Conservation (phyloP, 768 basidiomycete species). For the Xerocomellus dryophilus region DNA sequence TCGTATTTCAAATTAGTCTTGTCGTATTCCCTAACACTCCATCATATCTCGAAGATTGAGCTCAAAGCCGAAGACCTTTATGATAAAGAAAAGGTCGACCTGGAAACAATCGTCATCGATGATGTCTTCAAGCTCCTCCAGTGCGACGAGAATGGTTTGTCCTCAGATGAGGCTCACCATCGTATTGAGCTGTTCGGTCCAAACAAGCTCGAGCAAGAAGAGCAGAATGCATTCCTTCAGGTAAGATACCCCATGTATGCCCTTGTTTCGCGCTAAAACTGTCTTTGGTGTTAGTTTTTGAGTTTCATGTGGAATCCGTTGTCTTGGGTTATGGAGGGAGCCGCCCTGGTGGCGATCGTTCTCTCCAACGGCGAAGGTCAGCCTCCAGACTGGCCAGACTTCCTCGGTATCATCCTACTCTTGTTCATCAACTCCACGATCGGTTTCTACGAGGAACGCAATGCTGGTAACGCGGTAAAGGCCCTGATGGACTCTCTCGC, state of each 20-base stretch:
- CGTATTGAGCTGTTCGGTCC: constrained; percentile 94
- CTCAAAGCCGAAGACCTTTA: constrained; percentile 91
- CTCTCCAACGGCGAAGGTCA: constrained; percentile 87
- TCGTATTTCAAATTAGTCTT: constrained; percentile 4
- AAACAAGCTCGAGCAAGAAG: constrained; percentile 89
- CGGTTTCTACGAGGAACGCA: constrained; percentile 97
- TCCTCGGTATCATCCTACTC: constrained; percentile 91
- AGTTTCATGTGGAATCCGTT: constrained; percentile 99
- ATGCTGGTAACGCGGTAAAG: constrained; percentile 98
- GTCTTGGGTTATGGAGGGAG: constrained; percentile 99
- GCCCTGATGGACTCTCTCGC: constrained; percentile 99
- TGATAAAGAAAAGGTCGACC: constrained; percentile 98
- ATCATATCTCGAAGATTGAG: constrained; percentile 55
- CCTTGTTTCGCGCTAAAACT: neutral
- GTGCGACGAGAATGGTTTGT: constrained; percentile 80
- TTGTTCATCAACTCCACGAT: constrained; percentile 93
- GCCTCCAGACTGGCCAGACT: constrained; percentile 96
- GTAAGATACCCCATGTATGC: constrained; percentile 34
- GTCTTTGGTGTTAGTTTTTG: constrained; percentile 54
- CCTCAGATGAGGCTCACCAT: constrained; percentile 67
- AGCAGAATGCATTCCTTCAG: constrained; percentile 89
- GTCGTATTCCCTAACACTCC: neutral
- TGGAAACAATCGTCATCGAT: constrained; percentile 94
- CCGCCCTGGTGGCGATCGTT: constrained; percentile 89
- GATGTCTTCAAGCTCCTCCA: constrained; percentile 97